A percentile compares a stretch with the other conserved stretches of the same genome.
Evolutionary conservation across 1,139 yeast genomes (phyloP).

Genomic region (Yamadazyma membranifaciens): DNA sequence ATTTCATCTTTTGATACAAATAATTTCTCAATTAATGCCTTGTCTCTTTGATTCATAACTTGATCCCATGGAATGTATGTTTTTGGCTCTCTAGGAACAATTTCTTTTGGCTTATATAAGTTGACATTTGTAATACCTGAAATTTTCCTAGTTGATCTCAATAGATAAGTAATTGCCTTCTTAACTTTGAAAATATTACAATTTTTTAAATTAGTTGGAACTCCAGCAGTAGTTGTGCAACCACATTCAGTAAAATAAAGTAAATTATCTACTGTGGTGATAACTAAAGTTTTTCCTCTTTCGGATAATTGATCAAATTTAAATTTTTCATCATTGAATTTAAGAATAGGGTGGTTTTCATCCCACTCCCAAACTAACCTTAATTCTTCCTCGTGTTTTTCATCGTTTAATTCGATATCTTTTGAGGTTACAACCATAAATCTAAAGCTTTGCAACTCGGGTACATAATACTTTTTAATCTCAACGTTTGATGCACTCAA

Average conservation of each 20-base stretch:
- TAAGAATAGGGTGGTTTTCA: slow-evolving; percentile 65
- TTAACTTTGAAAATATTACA: slow-evolving; percentile 63
- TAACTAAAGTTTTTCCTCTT: slow-evolving; percentile 50
- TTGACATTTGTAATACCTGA: slow-evolving; percentile 41
- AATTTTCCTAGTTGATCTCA: slow-evolving; percentile 57
- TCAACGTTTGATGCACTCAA: slow-evolving; percentile 63
- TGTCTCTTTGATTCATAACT: slow-evolving; percentile 32
- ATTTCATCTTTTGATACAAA: slow-evolving; percentile 16
- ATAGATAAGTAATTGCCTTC: slow-evolving; percentile 56
- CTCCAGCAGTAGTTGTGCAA: slow-evolving; percentile 51
- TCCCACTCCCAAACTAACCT: slow-evolving; percentile 93
- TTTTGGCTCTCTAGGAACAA: slow-evolving; percentile 31
- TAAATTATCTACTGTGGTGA: slow-evolving; percentile 61
- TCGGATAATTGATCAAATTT: slow-evolving; percentile 51
- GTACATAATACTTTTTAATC: slow-evolving; percentile 52
- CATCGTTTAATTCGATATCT: slow-evolving; percentile 40
- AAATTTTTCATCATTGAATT: slow-evolving; percentile 29
- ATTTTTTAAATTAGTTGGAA: slow-evolving; percentile 25
- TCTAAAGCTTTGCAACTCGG: slow-evolving; percentile 43
- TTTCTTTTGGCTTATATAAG: slow-evolving; percentile 38
- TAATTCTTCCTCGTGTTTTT: slow-evolving; percentile 54
- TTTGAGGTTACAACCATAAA: slow-evolving; percentile 60
- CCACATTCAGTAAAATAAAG: slow-evolving; percentile 61
- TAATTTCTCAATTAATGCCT: slow-evolving; percentile 24
- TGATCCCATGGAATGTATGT: slow-evolving; percentile 41